Base-by-base conservation (phyloP, 2,329 filamentous ascomycete genomes). In the Diaporthe nobilis region DNA sequence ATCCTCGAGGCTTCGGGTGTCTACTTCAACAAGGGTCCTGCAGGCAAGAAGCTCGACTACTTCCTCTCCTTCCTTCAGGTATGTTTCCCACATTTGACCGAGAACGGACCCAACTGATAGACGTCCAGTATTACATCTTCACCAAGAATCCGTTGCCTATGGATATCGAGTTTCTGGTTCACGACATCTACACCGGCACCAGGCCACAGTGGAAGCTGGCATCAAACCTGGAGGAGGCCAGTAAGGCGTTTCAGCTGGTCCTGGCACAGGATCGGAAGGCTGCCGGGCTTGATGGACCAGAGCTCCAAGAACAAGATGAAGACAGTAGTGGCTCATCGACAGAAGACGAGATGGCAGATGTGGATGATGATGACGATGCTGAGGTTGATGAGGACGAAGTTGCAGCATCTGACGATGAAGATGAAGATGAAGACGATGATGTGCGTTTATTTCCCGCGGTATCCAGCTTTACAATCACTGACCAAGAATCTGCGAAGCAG, bases 11-110 rank as follows among this genome's bases (percentile, higher is more conserved):
- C 96, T 0, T 98, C 96, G 79, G 97, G 97, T 73, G 93, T 97
- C 84, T 99, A 96, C 86, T 99, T 98, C 81, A 97, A 97, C 83
- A 94, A 96, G 80, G 97, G 97, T 10, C 92, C 94, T 58, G 94
- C 96, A 2, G 97, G 96, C 84, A 98, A 98, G 88, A 99, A 98
- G 85, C 90, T 99, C 13, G 97, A 99, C 81, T 98, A 98, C 84
- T 99, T 98, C 85, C 88, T 99, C 77, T 96, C 94, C 0, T 98
- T 98, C 85, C 95, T 99, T 80, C 96, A 98, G 88, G 92, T 93
- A 82, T 68, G 80, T 81, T 63, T 17, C 39, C 15, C 2, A 1
- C 13, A 6, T 9, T 13, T 34, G 12, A 13, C 6, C 20, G 6
- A 22, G 8, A 22, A 25, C 31, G 15, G 10, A 15, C 13, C 4